Evolutionary conservation across 768 basidiomycete species (phyloP), one percentile per base, ranked within the genome.

Genomic region (Clavulina sp.): DNA sequence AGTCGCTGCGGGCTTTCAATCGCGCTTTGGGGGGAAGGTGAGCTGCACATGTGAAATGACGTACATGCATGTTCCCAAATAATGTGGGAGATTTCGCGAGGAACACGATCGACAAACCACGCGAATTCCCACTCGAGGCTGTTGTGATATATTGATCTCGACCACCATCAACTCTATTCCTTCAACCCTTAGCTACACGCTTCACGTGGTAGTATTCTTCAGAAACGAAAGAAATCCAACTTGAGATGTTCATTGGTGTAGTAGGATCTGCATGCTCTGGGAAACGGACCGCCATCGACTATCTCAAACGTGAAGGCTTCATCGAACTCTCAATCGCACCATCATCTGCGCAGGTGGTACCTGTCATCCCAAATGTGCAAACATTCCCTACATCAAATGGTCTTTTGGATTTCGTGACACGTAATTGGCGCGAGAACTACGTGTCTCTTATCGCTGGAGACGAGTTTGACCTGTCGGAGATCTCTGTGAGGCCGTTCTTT

Each of bases 401-500:
- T 5, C 64, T 96, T 41, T 71, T 97, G 41, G 70, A 77, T 56
- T 73, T 81, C 61, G 80, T 81, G 18, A 97, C 95, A 1, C 71
- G 68, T 55, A 73, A 84, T 56, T 99, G 93, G 93, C 73, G 71
- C 41, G 63, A 69, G 4, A 69, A 85, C 59, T 88, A 81, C 58
- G 88, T 96, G 29, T 93, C 91, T 0, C 65, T 61, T 3, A 53
- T 51, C 13, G 64, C 69, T n/a, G 82, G 86, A 61, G 77, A 74
- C 1, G 66, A 67, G 28, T 65, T 70, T 2, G 65, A 77, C 16
- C 68, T 97, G 32, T 73, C 74, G 54, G 65, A 71, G 47, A 96
- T 95, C 60, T 63, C 76, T 32, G 89, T 80, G 60, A 70, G 95
- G 18, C 95, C 95, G 0, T 97, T 89, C 63, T 89, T 95, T 63